Evolutionary conservation across 164 flowering plant genomes (phyloP).

Genomic region (Liriodendron chinense): DNA sequence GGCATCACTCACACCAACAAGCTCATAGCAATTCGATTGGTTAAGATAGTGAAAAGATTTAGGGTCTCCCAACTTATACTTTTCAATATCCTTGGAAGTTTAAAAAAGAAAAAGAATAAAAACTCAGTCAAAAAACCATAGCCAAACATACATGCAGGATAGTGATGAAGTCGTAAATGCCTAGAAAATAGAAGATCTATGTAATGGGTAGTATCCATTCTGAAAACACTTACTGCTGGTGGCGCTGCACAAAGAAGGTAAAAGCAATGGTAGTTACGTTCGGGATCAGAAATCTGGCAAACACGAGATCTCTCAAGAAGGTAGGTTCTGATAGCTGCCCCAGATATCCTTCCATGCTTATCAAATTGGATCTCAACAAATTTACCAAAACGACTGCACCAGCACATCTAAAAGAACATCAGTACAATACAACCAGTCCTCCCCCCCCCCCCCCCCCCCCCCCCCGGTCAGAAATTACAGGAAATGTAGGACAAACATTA

Average conservation of each 20-base stretch:
- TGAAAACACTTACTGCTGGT: conserved; percentile 40
- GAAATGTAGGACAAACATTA: no score
- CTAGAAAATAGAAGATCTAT: not conserved
- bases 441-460: no score
- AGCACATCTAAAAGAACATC: not conserved
- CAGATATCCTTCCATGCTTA: conserved; percentile 71
- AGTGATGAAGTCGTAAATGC: not conserved
- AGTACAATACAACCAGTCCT: not conserved
- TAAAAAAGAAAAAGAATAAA: not conserved
- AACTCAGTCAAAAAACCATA: not conserved
- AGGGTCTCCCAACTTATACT: conserved; percentile 76
- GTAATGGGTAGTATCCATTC: not conserved
- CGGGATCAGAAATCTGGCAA: conserved; percentile 83
- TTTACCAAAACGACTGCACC: conserved; percentile 82
- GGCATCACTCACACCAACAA: conserved; percentile 67
- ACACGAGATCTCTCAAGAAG: conserved; percentile 86
- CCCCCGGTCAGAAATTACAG: no score
- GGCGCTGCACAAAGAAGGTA: conserved; percentile 91
- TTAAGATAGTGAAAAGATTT: conserved; percentile 86
- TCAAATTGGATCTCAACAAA: conserved; percentile 88
- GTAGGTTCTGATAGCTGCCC: conserved; percentile 82
- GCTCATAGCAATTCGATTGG: conserved; percentile 82
- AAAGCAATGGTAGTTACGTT: conserved; percentile 84
- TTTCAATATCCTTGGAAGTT: conserved; percentile 55
- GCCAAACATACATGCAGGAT: not conserved